Evolutionary conservation across 2,329 filamentous ascomycete genomes (phyloP), one percentile per base, ranked within the genome.

Genomic region (Cadophora luteo-olivacea): DNA sequence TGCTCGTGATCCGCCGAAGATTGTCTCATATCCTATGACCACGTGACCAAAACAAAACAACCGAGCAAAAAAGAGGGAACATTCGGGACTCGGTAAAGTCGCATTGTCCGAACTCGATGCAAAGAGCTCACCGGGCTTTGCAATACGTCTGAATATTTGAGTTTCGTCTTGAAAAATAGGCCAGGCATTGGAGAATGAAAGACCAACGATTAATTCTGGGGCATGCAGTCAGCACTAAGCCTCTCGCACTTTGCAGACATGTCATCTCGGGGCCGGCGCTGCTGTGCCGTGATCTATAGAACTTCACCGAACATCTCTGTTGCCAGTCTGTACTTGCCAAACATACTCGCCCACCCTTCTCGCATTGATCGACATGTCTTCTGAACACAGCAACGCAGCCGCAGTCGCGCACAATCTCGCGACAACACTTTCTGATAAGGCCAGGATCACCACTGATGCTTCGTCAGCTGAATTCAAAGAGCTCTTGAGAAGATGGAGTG

Each of bases 401-500:
- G 36, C 58, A 49, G 49, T 49, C 4, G 58, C 65, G 29, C 51
- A 38, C 16, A 33, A 16, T 19, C 38, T 67, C 11, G 29, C 12
- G 2, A 14, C 22, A 25, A 19, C 49, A 14, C 62, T 70, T 33
- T 61, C 65, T 32, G 45, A 19, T 14, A 25, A 36, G n/a, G 45
- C 62, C 12, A n/a, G 65, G 29, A 33, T 70, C 29, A 25, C 67
- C 9, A 52, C 41, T 16, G 49, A 70, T 33, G 45, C 61, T 7
- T 36, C n/a, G 36, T 38, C 19, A 29, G 24, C 32, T 24, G 64
- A 33, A 1, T 70, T 68, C 64, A 64, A 66, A 38, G 41, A 14
- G 19, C 41, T 54, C 1, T 51, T 68, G 36, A 51, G 38, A 7
- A 57, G 66, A 57, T 70, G 69, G 69, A 66, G 63, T 33, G 55